A percentile compares a stretch with the other conserved stretches of the same genome.
Evolutionary conservation across 768 basidiomycete genomes (phyloP).

Genomic region (Mycena galericulata): DNA sequence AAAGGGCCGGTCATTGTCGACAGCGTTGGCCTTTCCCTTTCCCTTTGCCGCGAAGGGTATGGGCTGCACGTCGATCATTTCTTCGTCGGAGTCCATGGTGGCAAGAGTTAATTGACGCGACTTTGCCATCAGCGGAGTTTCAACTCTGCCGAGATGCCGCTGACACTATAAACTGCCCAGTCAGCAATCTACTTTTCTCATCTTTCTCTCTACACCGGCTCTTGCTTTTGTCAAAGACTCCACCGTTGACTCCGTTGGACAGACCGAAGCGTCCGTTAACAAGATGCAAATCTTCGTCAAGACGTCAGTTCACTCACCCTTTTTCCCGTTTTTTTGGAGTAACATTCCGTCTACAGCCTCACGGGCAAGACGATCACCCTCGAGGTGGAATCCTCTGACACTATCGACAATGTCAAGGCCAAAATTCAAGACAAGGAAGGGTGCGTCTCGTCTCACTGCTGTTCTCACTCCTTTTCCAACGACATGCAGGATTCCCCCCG

Average conservation of each 20-base stretch:
- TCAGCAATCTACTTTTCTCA: conserved; percentile 52
- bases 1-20: conserved; percentile 52
- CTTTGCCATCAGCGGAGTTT: no score
- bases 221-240: conserved; percentile 94
- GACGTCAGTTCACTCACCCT: conserved; percentile 69
- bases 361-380: conserved; percentile 99
- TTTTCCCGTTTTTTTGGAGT: conserved; percentile 12
- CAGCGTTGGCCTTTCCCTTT: conserved; percentile 79
- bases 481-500: conserved; percentile 88
- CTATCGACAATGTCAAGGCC: conserved; percentile 98
- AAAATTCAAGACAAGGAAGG: conserved; percentile 99
- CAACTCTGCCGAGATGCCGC: not conserved
- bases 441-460: conserved; percentile 53
- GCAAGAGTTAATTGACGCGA: conserved; percentile 6
- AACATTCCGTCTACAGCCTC: conserved; percentile 66
- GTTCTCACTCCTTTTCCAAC: conserved; percentile 23
- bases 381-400: conserved; percentile 97
- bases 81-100: conserved; percentile 71
- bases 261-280: conserved; percentile 80
- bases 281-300: conserved; percentile 99
- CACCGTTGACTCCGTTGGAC: conserved; percentile 91
- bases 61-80: conserved; percentile 64
- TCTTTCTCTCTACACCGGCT: conserved; percentile 53
- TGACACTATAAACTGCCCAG: conserved; percentile 55
- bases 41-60: conserved; percentile 62